Evolutionary conservation across 108 stramenopile genomes (phyloP).

Genomic region (Aurantiochytrium sp.): DNA sequence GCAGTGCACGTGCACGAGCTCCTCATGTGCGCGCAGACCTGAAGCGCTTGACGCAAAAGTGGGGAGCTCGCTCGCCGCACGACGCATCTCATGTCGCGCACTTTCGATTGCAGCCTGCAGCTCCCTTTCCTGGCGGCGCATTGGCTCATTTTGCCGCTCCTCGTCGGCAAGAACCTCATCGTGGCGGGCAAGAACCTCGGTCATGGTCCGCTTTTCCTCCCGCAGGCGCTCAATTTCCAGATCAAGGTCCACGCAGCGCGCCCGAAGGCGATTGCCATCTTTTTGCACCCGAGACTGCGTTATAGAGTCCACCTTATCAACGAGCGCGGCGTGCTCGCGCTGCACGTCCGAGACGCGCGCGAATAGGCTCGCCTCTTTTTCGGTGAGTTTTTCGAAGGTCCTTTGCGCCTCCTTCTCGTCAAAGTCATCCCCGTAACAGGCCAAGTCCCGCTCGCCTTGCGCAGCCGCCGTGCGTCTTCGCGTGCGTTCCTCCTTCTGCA

Average conservation of each 20-base stretch:
- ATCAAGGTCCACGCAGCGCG: background rate
- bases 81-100: background rate
- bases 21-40: background rate
- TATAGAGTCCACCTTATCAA: background rate
- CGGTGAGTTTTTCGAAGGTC: background rate
- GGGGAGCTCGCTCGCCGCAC: background rate
- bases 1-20: background rate
- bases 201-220: background rate
- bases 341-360: background rate
- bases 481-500: too few relatives aligned
- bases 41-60: background rate
- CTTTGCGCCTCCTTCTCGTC: background rate
- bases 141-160: background rate
- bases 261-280: background rate
- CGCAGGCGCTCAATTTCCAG: background rate
- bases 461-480: too few relatives aligned
- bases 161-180: background rate
- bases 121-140: background rate
- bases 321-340: background rate
- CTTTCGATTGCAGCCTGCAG: background rate
- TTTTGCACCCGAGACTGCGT: background rate
- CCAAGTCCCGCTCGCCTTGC: background rate
- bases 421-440: background rate
- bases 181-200: background rate
- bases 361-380: background rate